phyloP scores from a whole-genome alignment of 2,329 filamentous ascomycete species.

The Grosmannia penicillata region DNA sequence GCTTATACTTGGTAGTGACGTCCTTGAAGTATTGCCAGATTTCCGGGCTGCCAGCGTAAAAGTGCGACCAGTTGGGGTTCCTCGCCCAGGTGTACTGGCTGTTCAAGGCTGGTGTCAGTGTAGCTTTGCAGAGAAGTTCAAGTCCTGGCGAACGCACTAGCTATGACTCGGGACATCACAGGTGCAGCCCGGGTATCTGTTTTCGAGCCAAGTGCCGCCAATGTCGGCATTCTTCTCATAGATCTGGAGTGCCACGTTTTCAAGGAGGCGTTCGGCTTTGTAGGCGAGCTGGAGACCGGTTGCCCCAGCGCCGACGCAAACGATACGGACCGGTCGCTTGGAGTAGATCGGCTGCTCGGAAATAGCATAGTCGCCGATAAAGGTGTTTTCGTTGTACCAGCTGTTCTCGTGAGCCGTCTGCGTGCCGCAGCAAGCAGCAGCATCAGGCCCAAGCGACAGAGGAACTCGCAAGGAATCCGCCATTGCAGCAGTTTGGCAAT shows the following conservation, averaged over 20 bases:
- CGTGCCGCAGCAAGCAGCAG: too few relatives aligned
- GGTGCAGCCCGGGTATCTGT: constrained; percentile 13
- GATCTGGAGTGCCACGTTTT: constrained; percentile 41
- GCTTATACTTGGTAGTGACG: constrained; percentile 16
- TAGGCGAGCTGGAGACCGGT: constrained; percentile 25
- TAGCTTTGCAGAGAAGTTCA: not conserved
- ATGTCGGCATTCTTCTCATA: constrained; percentile 54
- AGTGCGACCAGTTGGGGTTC: constrained; percentile 17
- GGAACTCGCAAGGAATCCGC: too few relatives aligned
- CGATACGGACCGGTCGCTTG: constrained; percentile 11
- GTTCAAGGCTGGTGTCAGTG: too few relatives aligned
- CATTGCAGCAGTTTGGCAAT: too few relatives aligned
- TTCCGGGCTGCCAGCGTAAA: constrained; percentile 13
- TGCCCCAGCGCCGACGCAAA: constrained; percentile 32
- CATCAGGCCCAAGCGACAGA: too few relatives aligned
- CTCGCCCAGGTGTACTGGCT: constrained; percentile 11
- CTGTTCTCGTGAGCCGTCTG: too few relatives aligned
- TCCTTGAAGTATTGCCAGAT: constrained; percentile 18
- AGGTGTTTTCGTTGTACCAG: too few relatives aligned
- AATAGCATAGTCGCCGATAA: not conserved
- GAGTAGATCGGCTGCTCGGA: constrained; percentile 3
- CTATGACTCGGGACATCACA: constrained; percentile 57
- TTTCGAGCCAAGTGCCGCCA: constrained; percentile 22
- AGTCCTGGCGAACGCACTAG: constrained; percentile 24
- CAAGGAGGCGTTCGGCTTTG: constrained; percentile 3